Conservation (phyloP, 2,329 filamentous ascomycete species). For the Pyrenophora teres region DNA sequence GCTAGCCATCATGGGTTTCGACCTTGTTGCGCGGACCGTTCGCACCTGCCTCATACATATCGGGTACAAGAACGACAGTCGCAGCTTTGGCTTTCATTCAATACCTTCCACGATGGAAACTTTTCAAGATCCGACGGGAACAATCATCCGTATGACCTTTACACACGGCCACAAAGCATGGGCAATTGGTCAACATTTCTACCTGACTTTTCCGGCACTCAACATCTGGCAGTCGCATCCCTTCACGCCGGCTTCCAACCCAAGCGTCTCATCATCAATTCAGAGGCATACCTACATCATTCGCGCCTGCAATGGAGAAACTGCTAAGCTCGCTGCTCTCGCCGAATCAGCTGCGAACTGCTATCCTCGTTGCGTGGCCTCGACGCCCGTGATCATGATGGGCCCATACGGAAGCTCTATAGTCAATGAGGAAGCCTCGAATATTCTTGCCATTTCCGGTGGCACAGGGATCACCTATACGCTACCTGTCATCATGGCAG, state of each 20-base stretch:
- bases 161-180: slow-evolving; percentile 3
- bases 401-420: slow-evolving; percentile 7
- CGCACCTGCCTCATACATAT: slow-evolving; percentile 8
- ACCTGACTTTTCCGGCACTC: slow-evolving; percentile 9
- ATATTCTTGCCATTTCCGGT: slow-evolving; percentile 7
- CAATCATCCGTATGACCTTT: slow-evolving; percentile 6
- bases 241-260: slow-evolving; percentile 5
- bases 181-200: slow-evolving; percentile 9
- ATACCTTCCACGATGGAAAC: slow-evolving; percentile 5
- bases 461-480: slow-evolving; percentile 11
- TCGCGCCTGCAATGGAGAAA: slow-evolving; percentile 10
- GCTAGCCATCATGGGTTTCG: slow-evolving; percentile 6
- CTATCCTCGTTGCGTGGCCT: slow-evolving; percentile 5
- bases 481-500: slow-evolving; percentile 4
- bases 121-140: slow-evolving; percentile 6
- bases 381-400: slow-evolving; percentile 10
- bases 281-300: slow-evolving; percentile 9
- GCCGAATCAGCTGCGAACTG: slow-evolving; percentile 6
- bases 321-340: slow-evolving; percentile 7
- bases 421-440: slow-evolving; percentile 1
- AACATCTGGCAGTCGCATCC: slow-evolving; percentile 13
- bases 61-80: slow-evolving; percentile 1
- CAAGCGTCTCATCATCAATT: background rate
- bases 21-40: slow-evolving; percentile 3
- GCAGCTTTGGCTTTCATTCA: slow-evolving; percentile 8